Evolutionary conservation across 1,139 yeast species (phyloP), one percentile per base, ranked within the genome.

Genomic region (Lodderomyces margitis): DNA sequence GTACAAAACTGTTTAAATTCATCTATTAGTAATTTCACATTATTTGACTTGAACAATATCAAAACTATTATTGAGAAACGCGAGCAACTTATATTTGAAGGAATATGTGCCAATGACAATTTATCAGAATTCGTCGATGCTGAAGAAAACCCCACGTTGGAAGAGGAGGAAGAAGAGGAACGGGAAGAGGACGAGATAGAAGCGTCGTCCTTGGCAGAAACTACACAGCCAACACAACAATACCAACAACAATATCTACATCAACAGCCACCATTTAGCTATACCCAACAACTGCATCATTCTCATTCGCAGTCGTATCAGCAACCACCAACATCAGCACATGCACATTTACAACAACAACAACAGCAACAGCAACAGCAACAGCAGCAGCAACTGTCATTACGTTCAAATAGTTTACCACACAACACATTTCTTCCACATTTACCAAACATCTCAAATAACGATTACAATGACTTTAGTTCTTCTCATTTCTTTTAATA

Each of bases 51-150:
- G 36, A 45, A 48, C 27, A 46, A 50, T 11, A 39, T 51, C 10
- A 50, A 46, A 27, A 25, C 43, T 3, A 37, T 49, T 4, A 44
- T 50, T 15, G 41, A 43, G 3, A 45, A 42, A 31, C 40, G 42
- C 24, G 54, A 51, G 27, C 48, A 46, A 35, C 39, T 21, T 7
- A 44, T 41, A 20, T 52, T 52, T 42, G 50, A 51, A 36, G 47
- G 46, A 15, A 46, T 52, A 12, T 52, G 56, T 34, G 40, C 41
- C 16, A 40, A 45, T 28, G 56, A 53, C 37, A 48, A 50, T 36
- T 42, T 53, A 40, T 34, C 49, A 12, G 44, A 42, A 12, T 49
- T 34, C 38, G 53, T 50, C 15, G 51, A 48, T 28, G 28, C 42
- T 15, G 47, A 43, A 15, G 48, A 42, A 19, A 42, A 24, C 5